phyloP scores from a whole-genome alignment of 805 yeast genomes.

The Kodamaea restingae region DNA sequence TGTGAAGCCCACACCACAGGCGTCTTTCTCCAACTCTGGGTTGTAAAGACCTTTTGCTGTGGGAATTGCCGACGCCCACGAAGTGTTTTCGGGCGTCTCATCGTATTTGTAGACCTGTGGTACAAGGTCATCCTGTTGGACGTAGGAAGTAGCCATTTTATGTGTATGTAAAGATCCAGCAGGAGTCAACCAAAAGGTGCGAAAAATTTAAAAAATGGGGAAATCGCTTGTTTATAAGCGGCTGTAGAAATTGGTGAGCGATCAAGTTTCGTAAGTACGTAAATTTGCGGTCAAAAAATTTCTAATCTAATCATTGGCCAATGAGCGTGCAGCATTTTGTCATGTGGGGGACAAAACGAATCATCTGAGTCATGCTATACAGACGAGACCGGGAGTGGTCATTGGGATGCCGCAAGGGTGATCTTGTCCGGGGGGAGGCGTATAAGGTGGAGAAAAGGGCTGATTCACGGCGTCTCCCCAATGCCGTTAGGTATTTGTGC shows the following conservation, averaged over 20 bases:
- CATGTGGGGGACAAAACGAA: neutral
- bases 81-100: slow-evolving; percentile 69
- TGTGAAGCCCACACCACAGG: slow-evolving; percentile 98
- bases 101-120: slow-evolving; percentile 59
- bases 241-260: neutral
- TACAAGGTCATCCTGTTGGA: slow-evolving; percentile 36
- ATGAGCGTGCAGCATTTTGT: slow-evolving; percentile 5
- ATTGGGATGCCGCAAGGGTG: no score
- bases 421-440: no score
- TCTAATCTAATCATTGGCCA: slow-evolving; percentile 9
- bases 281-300: neutral
- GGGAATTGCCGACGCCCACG: slow-evolving; percentile 93
- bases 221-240: slow-evolving; percentile 1
- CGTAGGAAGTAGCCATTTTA: slow-evolving; percentile 29
- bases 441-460: no score
- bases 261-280: neutral
- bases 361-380: neutral
- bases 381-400: no score
- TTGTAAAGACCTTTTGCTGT: slow-evolving; percentile 84
- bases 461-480: no score
- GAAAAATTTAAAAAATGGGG: neutral
- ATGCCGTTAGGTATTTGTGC: no score
- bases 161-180: neutral
- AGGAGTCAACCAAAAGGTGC: no score
- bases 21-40: slow-evolving; percentile 92